Base-by-base conservation (phyloP, 345 rosid genomes). In the Euphorbia lathyris region DNA sequence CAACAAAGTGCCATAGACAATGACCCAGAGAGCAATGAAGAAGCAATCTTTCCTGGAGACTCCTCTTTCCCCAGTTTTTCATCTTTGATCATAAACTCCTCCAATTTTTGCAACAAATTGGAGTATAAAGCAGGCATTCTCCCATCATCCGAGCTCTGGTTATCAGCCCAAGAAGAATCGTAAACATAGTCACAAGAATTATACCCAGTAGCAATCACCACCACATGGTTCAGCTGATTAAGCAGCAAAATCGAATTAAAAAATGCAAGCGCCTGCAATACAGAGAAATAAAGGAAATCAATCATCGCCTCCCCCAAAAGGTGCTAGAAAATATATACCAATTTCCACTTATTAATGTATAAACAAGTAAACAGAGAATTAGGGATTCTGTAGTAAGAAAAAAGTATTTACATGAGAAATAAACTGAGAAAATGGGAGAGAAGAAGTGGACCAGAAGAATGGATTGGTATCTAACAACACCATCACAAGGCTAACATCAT, bases 1-100 rank as follows among this genome's bases (percentile, higher is more conserved):
- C 97, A 91, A 70, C 98, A 91, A 76, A 91, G 96, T 72, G 98
- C 96, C 97, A 90, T 90, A 52, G 98, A 94, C 72, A 91, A 81
- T 52, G 98, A 86, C 29, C 97, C 98, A 0, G 98, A 91, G 63
- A 91, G 83, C 72, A 94, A 77, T 13, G 96, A 91, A 72, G 88
- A 88, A 40, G 77, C 73, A 30, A 83, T 67, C 75, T 79, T 78
- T 67, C 88, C 79, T 30, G 66, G 86, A 7, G 77, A 20, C 52
- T 73, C 82, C 36, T 77, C 76, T 61, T 78, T 87, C 45, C 76
- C 77, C 59, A 87, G 83, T 62, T 85, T 70, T 79, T 91, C 98
- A 63, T 94, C 97, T 74, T 67, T 82, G 23, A 47, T 63, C 76
- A 85, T 60, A 83, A 94, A 94, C 20, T 82, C 86, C 77, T 85